These are phyloP conservation scores for Tricholoma sp. DNA, from an alignment of 768 basidiomycete species.

Conservation along the genomic window DNA sequence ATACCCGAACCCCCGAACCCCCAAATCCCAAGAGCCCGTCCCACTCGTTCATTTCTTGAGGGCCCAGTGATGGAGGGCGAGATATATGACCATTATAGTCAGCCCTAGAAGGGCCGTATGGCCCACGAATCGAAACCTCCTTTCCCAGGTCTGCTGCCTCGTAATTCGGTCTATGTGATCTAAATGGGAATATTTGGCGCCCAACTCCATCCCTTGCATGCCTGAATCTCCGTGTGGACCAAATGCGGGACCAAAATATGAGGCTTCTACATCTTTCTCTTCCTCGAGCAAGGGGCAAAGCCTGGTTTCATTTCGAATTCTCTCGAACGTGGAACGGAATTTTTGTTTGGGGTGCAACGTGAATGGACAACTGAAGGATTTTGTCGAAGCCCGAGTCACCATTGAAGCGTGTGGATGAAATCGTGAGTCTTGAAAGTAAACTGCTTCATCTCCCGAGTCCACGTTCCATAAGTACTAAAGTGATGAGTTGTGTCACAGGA, in stretches of 20 bases:
- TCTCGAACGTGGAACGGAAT: not conserved
- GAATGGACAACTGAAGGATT: not conserved
- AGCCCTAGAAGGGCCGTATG: not conserved
- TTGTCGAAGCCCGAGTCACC: not conserved
- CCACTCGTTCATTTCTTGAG: not conserved
- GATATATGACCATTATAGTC: not conserved
- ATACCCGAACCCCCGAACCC: no score
- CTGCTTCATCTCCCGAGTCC: no score
- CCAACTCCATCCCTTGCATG: not conserved
- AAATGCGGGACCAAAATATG: no score
- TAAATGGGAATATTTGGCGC: not conserved
- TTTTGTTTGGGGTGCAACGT: not conserved
- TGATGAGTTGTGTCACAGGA: no score
- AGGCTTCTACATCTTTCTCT: not conserved
- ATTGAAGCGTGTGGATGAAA: not conserved
- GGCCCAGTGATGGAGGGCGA: not conserved
- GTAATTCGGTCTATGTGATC: not conserved
- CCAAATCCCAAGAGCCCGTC: no score
- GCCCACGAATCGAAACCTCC: not conserved
- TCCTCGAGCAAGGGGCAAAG: not conserved
- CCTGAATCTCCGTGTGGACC: not conserved
- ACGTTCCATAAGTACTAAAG: no score
- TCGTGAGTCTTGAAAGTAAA: no score
- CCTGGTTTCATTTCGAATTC: not conserved
- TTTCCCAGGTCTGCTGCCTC: not conserved